These are phyloP conservation scores for Fusarium setosum DNA, from an alignment of 2,329 filamentous ascomycete genomes.

Conservation along the genomic window DNA sequence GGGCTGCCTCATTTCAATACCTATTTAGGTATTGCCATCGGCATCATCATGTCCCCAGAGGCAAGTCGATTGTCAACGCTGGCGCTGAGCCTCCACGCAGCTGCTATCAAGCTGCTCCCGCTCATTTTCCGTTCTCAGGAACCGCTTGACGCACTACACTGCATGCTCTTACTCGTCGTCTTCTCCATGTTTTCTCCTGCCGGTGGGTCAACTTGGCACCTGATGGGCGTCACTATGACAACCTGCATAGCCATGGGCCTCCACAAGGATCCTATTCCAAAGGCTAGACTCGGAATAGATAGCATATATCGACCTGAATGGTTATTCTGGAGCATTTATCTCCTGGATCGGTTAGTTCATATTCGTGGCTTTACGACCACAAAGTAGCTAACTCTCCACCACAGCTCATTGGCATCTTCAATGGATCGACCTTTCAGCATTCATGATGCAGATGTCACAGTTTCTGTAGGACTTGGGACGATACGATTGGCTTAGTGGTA, in stretches of 20 bases:
- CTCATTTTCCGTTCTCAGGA: slow-evolving; percentile 6
- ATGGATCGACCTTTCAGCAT: slow-evolving; percentile 19
- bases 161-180: slow-evolving; percentile 8
- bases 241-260: slow-evolving; percentile 16
- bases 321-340: slow-evolving; percentile 25
- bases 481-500: fast-evolving
- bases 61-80: background rate
- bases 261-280: background rate
- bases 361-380: too few species aligned
- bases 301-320: background rate
- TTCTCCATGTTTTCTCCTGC: slow-evolving; percentile 15
- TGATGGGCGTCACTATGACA: slow-evolving; percentile 15
- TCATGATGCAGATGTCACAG: background rate
- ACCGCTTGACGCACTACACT: slow-evolving; percentile 7
- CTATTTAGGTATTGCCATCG: slow-evolving; percentile 8
- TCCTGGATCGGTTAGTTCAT: slow-evolving; percentile 16
- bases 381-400: fast-evolving
- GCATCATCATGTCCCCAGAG: slow-evolving; percentile 19
- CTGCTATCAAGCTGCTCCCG: slow-evolving; percentile 2
- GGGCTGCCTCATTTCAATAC: slow-evolving; percentile 9
- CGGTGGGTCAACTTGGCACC: slow-evolving; percentile 18
- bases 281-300: background rate
- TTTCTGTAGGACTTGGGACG: background rate
- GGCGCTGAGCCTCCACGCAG: background rate
- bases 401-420: background rate